phyloP scores from a whole-genome alignment of 2,329 filamentous ascomycete genomes.

The Aspergillus proliferans region DNA sequence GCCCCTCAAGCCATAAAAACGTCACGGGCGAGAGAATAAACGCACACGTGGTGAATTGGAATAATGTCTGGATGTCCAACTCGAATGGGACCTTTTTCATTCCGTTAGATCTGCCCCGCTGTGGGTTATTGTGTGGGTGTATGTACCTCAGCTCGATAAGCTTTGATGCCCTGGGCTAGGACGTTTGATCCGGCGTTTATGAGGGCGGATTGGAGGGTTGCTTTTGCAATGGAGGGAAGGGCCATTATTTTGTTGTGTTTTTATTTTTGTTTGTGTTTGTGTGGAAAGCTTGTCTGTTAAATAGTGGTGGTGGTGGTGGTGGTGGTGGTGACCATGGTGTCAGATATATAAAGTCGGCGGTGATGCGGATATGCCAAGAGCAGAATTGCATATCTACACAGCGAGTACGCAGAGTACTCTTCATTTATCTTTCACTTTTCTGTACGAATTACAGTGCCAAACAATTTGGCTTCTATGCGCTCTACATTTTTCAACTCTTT shows the following conservation, averaged over 20 bases:
- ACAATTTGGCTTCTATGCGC: too few species aligned
- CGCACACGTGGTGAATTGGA: conserved; percentile 51
- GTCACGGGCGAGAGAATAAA: conserved; percentile 52
- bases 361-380: too few species aligned
- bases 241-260: conserved; percentile 13
- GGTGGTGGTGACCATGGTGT: too few species aligned
- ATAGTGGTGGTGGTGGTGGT: too few species aligned
- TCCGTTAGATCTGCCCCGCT: not conserved
- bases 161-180: conserved; percentile 49
- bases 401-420: too few species aligned
- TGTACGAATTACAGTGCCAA: too few species aligned
- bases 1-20: conserved; percentile 53
- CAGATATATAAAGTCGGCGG: too few species aligned
- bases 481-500: too few species aligned
- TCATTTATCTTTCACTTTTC: too few species aligned
- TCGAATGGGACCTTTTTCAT: conserved; percentile 33
- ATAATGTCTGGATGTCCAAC: conserved; percentile 45
- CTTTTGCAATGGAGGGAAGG: conserved; percentile 45
- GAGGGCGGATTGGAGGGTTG: conserved; percentile 49
- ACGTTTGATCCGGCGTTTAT: conserved; percentile 52
- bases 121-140: not conserved
- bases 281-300: not conserved
- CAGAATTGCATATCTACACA: too few species aligned
- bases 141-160: conserved; percentile 42
- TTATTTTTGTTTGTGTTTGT: not conserved